Base-by-base conservation (phyloP, 768 basidiomycete genomes). In the Podaxis carcinomalis region DNA sequence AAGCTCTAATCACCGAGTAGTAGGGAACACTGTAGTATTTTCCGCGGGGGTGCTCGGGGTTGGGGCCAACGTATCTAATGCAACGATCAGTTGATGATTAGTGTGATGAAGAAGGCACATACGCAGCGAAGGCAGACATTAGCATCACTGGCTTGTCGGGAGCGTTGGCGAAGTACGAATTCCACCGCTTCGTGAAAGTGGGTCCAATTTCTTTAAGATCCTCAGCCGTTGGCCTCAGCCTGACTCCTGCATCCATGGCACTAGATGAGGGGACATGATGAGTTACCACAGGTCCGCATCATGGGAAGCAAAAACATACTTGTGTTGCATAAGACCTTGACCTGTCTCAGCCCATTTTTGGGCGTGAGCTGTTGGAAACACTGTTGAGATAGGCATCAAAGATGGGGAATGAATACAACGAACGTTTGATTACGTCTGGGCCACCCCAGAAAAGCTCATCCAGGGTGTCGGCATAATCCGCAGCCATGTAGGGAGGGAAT, bases 141-240 rank as follows among this genome's bases (percentile, higher is more conserved):
- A 78, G 73, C 61, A 81, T 65, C 2, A 83, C 79, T 9, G 85
- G 78, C 65, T 87, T 87, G 66, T 88, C 87, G 0, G 81, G 80
- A 1, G 74, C 76, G 27, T 74, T 70, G 25, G 70, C 78, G 44
- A 82, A 87, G 68, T 80, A 83, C 11, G 70, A 67, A 5, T 77
- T 70, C 86, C 85, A 87, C 44, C 77, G 71, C 23, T 72, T 51
- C 27, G 74, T 67, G 65, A 87, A 88, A 4, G 68, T 75, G 6
- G 81, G 75, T 9, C 80, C 80, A 37, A 88, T 70, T n/a, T 74
- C 74, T 51, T 77, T 72, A 23, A 85, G 73, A 44, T 88, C 86
- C 4, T 75, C 72, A 3, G 65, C 64, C 14, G 69, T 78, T 2
- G 87, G 86, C 25, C 87, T 76, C 13, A 86, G 65, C 65, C 85